Percentiles rank a stretch among this genome's conserved stretches.
These are phyloP conservation scores for Linanthus parryae DNA, from an alignment of 148 eudicot genomes.

Conservation along the genomic window DNA sequence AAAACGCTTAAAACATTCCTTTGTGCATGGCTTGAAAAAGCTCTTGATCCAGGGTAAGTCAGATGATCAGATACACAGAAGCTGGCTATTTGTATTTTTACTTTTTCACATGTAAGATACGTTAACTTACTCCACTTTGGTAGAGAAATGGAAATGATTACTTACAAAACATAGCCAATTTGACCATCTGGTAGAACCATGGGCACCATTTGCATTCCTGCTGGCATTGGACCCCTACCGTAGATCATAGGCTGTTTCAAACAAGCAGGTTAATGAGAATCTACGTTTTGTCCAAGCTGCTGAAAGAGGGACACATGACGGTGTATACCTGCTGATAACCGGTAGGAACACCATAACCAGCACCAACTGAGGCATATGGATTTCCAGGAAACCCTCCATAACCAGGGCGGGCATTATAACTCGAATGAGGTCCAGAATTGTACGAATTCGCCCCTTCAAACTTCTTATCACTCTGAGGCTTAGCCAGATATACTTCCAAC, in stretches of 20 bases:
- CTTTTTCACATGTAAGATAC: no score
- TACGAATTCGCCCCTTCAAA: slow-evolving; percentile 54
- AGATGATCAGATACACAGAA: no score
- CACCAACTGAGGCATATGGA: slow-evolving; percentile 58
- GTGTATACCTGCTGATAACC: slow-evolving; percentile 36
- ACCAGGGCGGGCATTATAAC: slow-evolving; percentile 56
- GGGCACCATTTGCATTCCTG: slow-evolving; percentile 99
- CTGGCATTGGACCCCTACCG: slow-evolving; percentile 93
- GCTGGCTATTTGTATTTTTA: no score
- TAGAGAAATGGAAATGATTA: no score
- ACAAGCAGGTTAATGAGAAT: no score
- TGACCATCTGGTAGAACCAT: slow-evolving; percentile 98
- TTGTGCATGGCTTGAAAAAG: no score
- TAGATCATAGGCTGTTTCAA: slow-evolving; percentile 78
- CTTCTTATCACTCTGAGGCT: slow-evolving; percentile 50
- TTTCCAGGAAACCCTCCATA: slow-evolving; percentile 59
- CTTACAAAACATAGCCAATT: slow-evolving; percentile 98
- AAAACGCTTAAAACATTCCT: no score
- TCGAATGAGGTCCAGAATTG: slow-evolving; percentile 36
- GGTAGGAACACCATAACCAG: slow-evolving; percentile 66
- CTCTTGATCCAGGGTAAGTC: no score
- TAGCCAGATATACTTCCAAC: slow-evolving; percentile 75
- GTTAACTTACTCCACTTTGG: no score
- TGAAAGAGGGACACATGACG: no score
- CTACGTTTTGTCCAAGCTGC: no score